Evolutionary conservation across 208 protist genomes (phyloP).

Genomic region (Trypanosoma boissoni): DNA sequence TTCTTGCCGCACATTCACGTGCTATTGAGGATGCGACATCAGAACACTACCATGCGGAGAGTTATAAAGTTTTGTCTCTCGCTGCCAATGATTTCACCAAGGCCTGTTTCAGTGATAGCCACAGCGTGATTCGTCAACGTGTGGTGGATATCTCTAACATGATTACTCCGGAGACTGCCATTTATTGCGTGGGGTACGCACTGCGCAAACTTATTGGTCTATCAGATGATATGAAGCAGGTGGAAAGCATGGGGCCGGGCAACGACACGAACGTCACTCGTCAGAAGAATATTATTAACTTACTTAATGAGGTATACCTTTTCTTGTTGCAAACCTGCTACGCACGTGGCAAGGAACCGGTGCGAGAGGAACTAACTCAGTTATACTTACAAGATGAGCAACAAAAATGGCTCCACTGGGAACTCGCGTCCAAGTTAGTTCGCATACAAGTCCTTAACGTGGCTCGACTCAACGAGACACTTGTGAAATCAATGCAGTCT

Average conservation of each 20-base stretch:
- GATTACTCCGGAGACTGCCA: slow-evolving; percentile 74
- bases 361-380: slow-evolving; percentile 73
- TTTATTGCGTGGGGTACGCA: slow-evolving; percentile 65
- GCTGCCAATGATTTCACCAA: slow-evolving; percentile 48
- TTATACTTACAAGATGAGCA: slow-evolving; percentile 65
- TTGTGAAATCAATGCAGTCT: slow-evolving; percentile 63
- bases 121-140: slow-evolving; percentile 47
- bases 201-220: slow-evolving; percentile 64
- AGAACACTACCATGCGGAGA: slow-evolving; percentile 46
- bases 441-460: slow-evolving; percentile 88
- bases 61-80: slow-evolving; percentile 44
- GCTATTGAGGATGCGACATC: slow-evolving; percentile 67
- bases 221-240: slow-evolving; percentile 37
- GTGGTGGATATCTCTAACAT: slow-evolving; percentile 58
- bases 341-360: slow-evolving; percentile 59
- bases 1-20: slow-evolving; percentile 59
- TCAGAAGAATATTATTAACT: slow-evolving; percentile 35
- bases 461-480: slow-evolving; percentile 77
- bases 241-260: not conserved
- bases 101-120: slow-evolving; percentile 29
- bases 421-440: slow-evolving; percentile 75
- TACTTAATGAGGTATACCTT: slow-evolving; percentile 83
- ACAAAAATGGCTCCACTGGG: slow-evolving; percentile 51
- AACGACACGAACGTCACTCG: slow-evolving; percentile 26
- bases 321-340: slow-evolving; percentile 72